Evolutionary conservation across 805 yeast species (phyloP).

Genomic region (Kodamaea leandrae): DNA sequence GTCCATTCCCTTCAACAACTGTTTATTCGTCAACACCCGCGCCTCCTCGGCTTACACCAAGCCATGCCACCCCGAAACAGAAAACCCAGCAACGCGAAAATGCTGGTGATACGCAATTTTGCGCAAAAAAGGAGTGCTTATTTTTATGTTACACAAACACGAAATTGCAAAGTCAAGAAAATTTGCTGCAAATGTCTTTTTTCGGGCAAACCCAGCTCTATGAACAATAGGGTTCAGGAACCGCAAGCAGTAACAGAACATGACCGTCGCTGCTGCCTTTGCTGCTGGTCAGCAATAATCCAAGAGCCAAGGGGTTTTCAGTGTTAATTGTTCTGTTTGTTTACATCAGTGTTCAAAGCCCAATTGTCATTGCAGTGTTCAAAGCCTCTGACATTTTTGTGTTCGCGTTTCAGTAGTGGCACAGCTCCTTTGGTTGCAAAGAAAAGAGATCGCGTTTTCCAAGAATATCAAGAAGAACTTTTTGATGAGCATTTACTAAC

Average conservation of each 20-base stretch:
- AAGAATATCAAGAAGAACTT: neutral
- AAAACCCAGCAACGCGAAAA: slow-evolving; percentile 1
- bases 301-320: neutral
- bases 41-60: neutral
- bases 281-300: too few species aligned
- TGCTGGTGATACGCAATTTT: too few species aligned
- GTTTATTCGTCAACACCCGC: too few species aligned
- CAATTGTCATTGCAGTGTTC: too few species aligned
- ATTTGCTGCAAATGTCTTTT: neutral
- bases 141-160: slow-evolving; percentile 1
- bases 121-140: too few species aligned
- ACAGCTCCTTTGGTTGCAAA: neutral
- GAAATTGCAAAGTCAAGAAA: neutral
- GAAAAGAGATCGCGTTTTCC: slow-evolving; percentile 1
- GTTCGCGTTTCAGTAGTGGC: slow-evolving; percentile 1
- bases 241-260: neutral
- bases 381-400: neutral
- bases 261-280: too few species aligned
- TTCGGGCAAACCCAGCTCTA: neutral
- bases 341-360: too few species aligned
- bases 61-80: neutral
- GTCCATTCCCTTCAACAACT: too few species aligned
- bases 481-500: slow-evolving; percentile 11
- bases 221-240: too few species aligned
- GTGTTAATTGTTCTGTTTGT: too few species aligned